Evolutionary conservation across 371 early-diverging fungal genomes (phyloP), one percentile per base, ranked within the genome.

Genomic region (Haplosporangium sp.): DNA sequence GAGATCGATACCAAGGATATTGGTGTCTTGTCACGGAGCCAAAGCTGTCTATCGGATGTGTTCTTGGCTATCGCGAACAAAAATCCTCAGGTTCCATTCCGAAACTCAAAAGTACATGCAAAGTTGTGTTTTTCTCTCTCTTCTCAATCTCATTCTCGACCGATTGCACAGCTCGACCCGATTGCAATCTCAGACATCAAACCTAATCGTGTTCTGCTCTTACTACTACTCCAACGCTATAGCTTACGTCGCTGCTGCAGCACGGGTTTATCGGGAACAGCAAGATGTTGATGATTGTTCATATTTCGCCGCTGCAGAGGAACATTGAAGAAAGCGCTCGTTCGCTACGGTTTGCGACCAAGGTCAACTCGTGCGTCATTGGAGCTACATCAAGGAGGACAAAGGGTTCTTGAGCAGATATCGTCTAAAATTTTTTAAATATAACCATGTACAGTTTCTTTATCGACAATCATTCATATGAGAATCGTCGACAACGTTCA

Each of bases 261-360:
- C 89, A 94, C 70, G 93, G 94, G 0, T 86, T 97, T 14, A 94
- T 92, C 10, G 96, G 96, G 36, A 98, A 96, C 73, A 93, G 94
- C 67, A 97, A 98, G 81, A 96, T 96, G 1, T 87, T 97, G 9
- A 99, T 99, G 98, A 95, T 99, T 89, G 98, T 99, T 18, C 98
- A 98, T 75, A 87, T 99, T 38, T 92, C 93, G 29, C 95, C 96
- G 5, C 71, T 89, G 56, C 63, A 83, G 4, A 80, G 83, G 14
- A 89, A 90, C 75, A 82, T 93, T 48, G 81, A 87, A 20, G 99
- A 98, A 77, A 96, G 94, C 2, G 71, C 98, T 36, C 94, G 94
- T 82, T 95, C 96, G 6, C 85, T 99, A 54, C 84, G 98, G 66
- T 98, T 98, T 89, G 98, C 98, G 12, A 92, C 94, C 36, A 98